Conservation (phyloP, 2,329 filamentous ascomycete genomes). For the Ophiostoma tasmaniense region DNA sequence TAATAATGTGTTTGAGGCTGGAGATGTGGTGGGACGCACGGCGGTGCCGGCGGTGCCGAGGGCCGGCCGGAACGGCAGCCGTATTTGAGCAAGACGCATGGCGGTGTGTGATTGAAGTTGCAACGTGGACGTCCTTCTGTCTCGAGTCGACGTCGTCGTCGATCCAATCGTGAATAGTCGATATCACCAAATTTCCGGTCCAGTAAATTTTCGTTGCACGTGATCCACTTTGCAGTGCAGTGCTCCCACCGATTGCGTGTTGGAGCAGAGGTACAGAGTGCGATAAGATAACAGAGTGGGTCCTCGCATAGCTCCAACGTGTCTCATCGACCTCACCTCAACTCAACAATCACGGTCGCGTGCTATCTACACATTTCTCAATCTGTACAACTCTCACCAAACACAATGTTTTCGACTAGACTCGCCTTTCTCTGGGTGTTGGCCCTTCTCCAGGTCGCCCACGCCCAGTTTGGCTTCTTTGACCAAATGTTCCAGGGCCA, state of each 20-base stretch:
- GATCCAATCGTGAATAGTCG: not conserved
- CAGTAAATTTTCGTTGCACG: constrained; percentile 10
- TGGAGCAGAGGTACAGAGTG: no score
- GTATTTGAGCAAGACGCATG: constrained; percentile 41
- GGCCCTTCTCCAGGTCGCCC: constrained; percentile 51
- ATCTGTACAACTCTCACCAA: not conserved
- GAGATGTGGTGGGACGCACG: not conserved
- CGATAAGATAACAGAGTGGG: constrained; percentile 1
- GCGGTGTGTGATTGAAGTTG: not conserved
- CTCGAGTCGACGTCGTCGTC: not conserved
- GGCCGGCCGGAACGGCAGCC: constrained; percentile 39
- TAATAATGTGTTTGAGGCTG: not conserved
- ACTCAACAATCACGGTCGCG: not conserved
- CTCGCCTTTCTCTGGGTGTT: constrained; percentile 39
- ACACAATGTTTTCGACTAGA: constrained; percentile 18
- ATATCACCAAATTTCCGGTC: not conserved
- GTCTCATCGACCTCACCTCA: constrained; percentile 1
- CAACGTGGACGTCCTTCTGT: not conserved
- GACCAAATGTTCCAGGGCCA: constrained; percentile 83
- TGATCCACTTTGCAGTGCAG: not conserved
- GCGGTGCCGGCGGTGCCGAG: constrained; percentile 14
- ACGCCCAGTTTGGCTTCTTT: constrained; percentile 93
- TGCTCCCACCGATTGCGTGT: not conserved
- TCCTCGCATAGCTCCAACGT: not conserved
- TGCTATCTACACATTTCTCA: not conserved